Base-by-base conservation (phyloP, 2,329 filamentous ascomycete genomes). In the Cordyceps cateniannulata region DNA sequence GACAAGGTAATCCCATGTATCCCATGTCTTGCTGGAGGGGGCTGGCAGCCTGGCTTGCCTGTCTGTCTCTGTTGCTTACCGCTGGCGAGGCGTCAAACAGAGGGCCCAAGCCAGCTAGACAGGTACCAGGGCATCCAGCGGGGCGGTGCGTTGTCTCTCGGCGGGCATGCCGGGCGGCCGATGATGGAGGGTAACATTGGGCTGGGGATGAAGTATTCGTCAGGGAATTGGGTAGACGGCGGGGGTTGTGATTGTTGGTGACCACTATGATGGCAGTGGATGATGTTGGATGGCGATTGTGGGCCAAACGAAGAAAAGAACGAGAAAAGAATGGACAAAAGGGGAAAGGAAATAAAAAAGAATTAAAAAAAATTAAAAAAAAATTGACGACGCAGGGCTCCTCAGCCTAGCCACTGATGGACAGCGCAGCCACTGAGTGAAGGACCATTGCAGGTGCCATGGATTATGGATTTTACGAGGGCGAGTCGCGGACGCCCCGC, bases 141-240 rank as follows among this genome's bases (percentile, higher is more conserved):
- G 53, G 42, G 42, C 52, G 25, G 38, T 45, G 52, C 52, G 52
- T 38, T 56, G 53, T 57, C 44, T 40, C 44, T 57, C 44, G 22
- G 55, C 55, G 56, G 56, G 8, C 47, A 52, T 51, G 48, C 48
- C 56, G 56, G 20, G 38, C n/a, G 38, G 56, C 35, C 38, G 48
- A 59, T 44, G 38, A 44, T 44, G 47, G 47, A 52, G 35, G 56
- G 47, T 38, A 12, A 3, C 27, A 57, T 57, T 57, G 32, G 35
- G 55, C 56, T 45, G 20, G 35, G 9, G 56, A 24, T 7, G n/a
- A 7, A 42, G 12, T 10, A 20, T 42, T 38, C 12, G 38, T 27
- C 44, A 42, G 16, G 16, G n/a, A 45, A 22, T 18, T 10, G 18
- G 42, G 42, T 20, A 3, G n/a, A 22, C 7, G 42, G 42, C 42